A percentile compares a stretch with the other conserved stretches of the same genome.
phyloP scores from a whole-genome alignment of 352 stramenopile species.

The Phytophthora sojae region DNA sequence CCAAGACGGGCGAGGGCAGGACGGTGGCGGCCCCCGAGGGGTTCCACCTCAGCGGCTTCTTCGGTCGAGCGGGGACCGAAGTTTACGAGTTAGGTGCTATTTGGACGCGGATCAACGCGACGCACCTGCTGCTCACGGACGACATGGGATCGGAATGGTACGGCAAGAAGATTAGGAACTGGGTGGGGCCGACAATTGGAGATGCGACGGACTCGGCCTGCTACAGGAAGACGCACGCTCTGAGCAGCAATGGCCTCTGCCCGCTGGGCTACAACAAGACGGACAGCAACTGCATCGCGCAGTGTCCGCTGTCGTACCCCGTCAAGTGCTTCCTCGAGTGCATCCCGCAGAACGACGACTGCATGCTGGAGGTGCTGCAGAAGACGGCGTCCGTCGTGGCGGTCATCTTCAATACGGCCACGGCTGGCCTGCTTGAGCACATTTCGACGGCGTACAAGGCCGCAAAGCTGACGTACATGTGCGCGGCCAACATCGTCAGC shows the following conservation, averaged over 20 bases:
- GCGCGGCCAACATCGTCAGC: conserved; percentile 42
- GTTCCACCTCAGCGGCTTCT: conserved; percentile 30
- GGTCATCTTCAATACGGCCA: conserved; percentile 9
- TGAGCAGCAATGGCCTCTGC: conserved; percentile 29
- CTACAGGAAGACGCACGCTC: conserved; percentile 48
- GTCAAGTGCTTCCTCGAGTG: conserved; percentile 33
- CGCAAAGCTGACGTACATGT: conserved; percentile 46
- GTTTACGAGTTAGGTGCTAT: conserved; percentile 26
- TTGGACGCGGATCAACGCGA: conserved; percentile 28
- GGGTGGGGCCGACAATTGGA: conserved; percentile 24
- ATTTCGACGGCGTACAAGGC: conserved; percentile 7
- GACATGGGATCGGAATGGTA: conserved; percentile 34
- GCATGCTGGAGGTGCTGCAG: conserved; percentile 7
- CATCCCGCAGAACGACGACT: conserved; percentile 43
- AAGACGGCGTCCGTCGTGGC: conserved; percentile 15
- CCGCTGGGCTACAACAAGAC: conserved; percentile 44
- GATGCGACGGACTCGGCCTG: conserved; percentile 39
- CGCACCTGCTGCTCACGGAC: conserved; percentile 26
- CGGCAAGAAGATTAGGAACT: conserved; percentile 33
- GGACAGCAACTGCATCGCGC: conserved; percentile 57
- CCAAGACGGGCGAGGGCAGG: conserved; percentile 17
- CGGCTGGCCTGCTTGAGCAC: conserved; percentile 7
- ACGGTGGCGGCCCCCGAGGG: conserved; percentile 19
- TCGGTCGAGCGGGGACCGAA: conserved; percentile 20
- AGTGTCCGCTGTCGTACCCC: conserved; percentile 71